Evolutionary conservation across 371 early-diverging fungal genomes (phyloP).

Genomic region (Chytridiales sp.): DNA sequence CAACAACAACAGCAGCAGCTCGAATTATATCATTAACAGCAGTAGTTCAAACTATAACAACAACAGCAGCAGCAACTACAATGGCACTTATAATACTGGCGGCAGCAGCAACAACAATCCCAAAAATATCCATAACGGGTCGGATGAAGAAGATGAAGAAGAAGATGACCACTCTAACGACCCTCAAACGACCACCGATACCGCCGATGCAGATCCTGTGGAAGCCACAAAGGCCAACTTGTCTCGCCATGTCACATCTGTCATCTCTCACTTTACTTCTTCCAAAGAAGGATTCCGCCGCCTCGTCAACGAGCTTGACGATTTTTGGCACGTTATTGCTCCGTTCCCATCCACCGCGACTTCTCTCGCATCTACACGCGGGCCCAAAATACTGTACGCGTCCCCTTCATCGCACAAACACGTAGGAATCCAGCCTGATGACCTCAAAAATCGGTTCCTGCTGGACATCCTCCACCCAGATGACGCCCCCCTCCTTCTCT

Average conservation of each 20-base stretch:
- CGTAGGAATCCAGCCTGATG: conserved; percentile 61
- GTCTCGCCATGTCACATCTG: conserved; percentile 41
- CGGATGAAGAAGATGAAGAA: too few species aligned
- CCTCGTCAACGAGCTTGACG: conserved; percentile 61
- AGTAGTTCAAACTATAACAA: too few species aligned
- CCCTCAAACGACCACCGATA: too few species aligned
- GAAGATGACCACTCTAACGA: too few species aligned
- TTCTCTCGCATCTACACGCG: too few species aligned
- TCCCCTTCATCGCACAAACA: conserved; percentile 55
- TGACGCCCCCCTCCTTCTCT: conserved; percentile 34
- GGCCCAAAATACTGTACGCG: conserved; percentile 51
- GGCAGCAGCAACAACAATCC: too few species aligned
- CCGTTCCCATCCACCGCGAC: conserved; percentile 53
- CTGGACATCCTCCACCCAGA: conserved; percentile 62
- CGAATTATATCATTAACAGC: too few species aligned
- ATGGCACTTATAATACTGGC: too few species aligned
- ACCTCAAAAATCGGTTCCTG: conserved; percentile 54
- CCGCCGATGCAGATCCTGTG: conserved; percentile 18
- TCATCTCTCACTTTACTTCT: conserved; percentile 40
- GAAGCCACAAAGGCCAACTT: conserved; percentile 15
- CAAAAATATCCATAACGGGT: too few species aligned
- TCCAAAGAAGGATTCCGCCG: conserved; percentile 42
- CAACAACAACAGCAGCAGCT: too few species aligned
- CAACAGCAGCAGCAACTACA: too few species aligned
- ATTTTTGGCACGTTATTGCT: conserved; percentile 60